These are phyloP conservation scores for Pelargonium australe DNA, from an alignment of 441 rosid genomes.

Conservation along the genomic window DNA sequence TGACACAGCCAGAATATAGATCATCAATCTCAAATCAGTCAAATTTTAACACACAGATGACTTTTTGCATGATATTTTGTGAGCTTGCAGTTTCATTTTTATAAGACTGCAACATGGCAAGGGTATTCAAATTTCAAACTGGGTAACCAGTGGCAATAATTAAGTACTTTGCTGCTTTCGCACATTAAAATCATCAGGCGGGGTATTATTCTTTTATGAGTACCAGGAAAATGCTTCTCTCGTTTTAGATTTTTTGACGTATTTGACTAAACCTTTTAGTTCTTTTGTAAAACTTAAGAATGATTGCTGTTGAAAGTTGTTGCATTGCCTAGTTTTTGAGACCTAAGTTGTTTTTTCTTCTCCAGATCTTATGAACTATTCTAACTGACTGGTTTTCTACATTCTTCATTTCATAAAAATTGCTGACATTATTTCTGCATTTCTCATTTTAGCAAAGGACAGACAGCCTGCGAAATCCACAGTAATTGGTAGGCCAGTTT, in stretches of 20 bases:
- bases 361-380: slow-evolving; percentile 5
- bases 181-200: background rate
- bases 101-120: slow-evolving; percentile 1
- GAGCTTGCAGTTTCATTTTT: background rate
- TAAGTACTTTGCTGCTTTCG: background rate
- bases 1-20: background rate
- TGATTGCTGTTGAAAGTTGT: background rate
- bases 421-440: slow-evolving; percentile 23
- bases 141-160: background rate
- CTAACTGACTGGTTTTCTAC: slow-evolving; percentile 3
- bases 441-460: slow-evolving; percentile 44
- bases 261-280: background rate
- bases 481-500: slow-evolving; percentile 74
- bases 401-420: background rate
- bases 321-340: background rate
- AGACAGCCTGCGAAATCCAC: slow-evolving; percentile 49
- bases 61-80: slow-evolving; percentile 10
- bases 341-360: slow-evolving; percentile 8
- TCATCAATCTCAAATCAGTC: background rate
- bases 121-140: background rate
- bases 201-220: slow-evolving; percentile 2
- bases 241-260: background rate
- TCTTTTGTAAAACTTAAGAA: background rate
- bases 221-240: background rate
- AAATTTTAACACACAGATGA: background rate